Conservation (phyloP, 2,329 filamentous ascomycete genomes). For the Hymenoscyphus salicellus region DNA sequence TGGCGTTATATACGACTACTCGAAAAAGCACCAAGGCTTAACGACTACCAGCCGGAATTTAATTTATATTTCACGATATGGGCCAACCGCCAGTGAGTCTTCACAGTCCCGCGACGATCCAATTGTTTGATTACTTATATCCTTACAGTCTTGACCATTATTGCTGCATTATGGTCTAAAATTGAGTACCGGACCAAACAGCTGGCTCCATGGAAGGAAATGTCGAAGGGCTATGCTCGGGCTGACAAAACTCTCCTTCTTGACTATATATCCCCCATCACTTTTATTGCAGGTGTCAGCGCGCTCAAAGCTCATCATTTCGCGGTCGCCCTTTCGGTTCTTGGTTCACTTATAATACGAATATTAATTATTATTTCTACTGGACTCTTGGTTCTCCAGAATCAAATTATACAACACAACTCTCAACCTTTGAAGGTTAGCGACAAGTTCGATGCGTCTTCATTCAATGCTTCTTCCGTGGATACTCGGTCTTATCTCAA, state of each 20-base stretch:
- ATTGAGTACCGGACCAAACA: conserved; percentile 1
- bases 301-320: background rate
- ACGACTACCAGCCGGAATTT: too few relatives aligned
- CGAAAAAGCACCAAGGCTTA: too few relatives aligned
- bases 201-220: background rate
- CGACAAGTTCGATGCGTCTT: too few relatives aligned
- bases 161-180: background rate
- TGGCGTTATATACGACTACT: too few relatives aligned
- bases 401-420: background rate
- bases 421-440: too few relatives aligned
- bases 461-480: too few relatives aligned
- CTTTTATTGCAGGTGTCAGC: background rate
- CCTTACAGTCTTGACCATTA: background rate
- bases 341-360: background rate
- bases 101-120: too few relatives aligned
- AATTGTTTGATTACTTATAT: too few relatives aligned
- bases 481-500: too few relatives aligned
- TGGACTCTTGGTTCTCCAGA: background rate
- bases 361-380: background rate
- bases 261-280: conserved; percentile 1
- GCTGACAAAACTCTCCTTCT: background rate
- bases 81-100: too few relatives aligned
- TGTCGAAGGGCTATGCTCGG: background rate
- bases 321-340: background rate
- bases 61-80: too few relatives aligned